A percentile compares a stretch with the other conserved stretches of the same genome.
These are phyloP conservation scores for Lathyrus oleraceus DNA, from an alignment of 306 rosid genomes.

Conservation along the genomic window DNA sequence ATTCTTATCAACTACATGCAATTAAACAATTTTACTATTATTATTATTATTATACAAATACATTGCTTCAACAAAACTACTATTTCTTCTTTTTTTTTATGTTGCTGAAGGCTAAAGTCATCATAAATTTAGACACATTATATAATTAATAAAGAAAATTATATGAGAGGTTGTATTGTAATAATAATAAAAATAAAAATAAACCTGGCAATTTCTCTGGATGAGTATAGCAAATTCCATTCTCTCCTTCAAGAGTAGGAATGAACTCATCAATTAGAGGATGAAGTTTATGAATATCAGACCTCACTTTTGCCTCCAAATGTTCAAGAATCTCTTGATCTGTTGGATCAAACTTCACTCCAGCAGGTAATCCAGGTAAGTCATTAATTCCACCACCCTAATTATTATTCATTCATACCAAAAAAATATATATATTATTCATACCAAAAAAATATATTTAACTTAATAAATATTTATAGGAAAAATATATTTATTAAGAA, in stretches of 20 bases:
- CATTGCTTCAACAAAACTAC: conserved; percentile 4
- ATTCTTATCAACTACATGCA: too few species aligned
- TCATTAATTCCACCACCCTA: conserved; percentile 57
- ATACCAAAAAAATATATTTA: too few species aligned
- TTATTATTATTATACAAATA: background rate
- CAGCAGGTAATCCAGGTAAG: conserved; percentile 73
- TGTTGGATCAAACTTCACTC: conserved; percentile 84
- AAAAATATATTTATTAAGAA: conserved; percentile 14
- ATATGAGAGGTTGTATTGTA: background rate
- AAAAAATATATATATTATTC: too few species aligned
- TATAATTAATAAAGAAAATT: background rate
- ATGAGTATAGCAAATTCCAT: conserved; percentile 81
- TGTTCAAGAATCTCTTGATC: conserved; percentile 77
- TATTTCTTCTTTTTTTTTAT: background rate
- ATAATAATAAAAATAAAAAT: background rate
- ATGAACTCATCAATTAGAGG: conserved; percentile 78
- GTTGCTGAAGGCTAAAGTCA: background rate
- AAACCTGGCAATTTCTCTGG: conserved; percentile 75
- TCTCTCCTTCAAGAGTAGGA: conserved; percentile 69
- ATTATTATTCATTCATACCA: background rate
- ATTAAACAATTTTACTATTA: too few species aligned
- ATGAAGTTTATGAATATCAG: conserved; percentile 63
- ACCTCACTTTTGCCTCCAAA: conserved; percentile 66
- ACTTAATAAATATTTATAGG: background rate
- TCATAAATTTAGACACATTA: background rate